These are phyloP conservation scores for Sugiyamaella novakii DNA, from an alignment of 1,139 yeast genomes.

Conservation along the genomic window DNA sequence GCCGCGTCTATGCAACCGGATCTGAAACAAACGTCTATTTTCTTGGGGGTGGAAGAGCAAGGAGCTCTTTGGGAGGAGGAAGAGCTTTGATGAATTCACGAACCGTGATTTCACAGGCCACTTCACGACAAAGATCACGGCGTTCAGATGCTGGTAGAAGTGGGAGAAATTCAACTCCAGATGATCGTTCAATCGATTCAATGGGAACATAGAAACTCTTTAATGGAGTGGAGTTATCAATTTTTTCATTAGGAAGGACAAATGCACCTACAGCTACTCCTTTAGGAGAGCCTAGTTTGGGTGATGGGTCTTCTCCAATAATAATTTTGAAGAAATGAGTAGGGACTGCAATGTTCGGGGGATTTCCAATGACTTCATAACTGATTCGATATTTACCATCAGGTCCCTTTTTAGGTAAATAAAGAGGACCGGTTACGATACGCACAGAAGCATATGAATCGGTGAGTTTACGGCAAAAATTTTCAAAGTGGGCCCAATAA, in stretches of 20 bases:
- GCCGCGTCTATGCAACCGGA: no score
- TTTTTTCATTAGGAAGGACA: slow-evolving; percentile 82
- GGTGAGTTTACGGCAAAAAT: slow-evolving; percentile 79
- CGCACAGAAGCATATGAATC: slow-evolving; percentile 68
- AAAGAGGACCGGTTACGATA: slow-evolving; percentile 91
- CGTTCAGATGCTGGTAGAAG: slow-evolving; percentile 63
- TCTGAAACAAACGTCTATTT: slow-evolving; percentile 14
- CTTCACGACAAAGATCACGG: slow-evolving; percentile 75
- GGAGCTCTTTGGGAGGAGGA: slow-evolving; percentile 40
- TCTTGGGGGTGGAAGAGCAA: slow-evolving; percentile 46
- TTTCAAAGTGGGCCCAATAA: slow-evolving; percentile 96
- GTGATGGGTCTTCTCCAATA: slow-evolving; percentile 69
- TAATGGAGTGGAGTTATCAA: slow-evolving; percentile 70
- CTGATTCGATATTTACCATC: slow-evolving; percentile 81
- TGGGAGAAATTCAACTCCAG: slow-evolving; percentile 80
- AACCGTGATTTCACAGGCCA: slow-evolving; percentile 77
- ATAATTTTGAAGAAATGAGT: slow-evolving; percentile 92
- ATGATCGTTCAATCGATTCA: slow-evolving; percentile 81
- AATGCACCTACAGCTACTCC: slow-evolving; percentile 81
- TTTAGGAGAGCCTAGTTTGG: slow-evolving; percentile 26
- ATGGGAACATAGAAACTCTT: slow-evolving; percentile 82
- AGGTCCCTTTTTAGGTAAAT: slow-evolving; percentile 72
- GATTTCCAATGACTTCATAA: slow-evolving; percentile 94
- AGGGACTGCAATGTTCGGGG: slow-evolving; percentile 96
- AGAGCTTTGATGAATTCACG: slow-evolving; percentile 69